phyloP scores from a whole-genome alignment of 108 stramenopile species.

The Parmales sp. region DNA sequence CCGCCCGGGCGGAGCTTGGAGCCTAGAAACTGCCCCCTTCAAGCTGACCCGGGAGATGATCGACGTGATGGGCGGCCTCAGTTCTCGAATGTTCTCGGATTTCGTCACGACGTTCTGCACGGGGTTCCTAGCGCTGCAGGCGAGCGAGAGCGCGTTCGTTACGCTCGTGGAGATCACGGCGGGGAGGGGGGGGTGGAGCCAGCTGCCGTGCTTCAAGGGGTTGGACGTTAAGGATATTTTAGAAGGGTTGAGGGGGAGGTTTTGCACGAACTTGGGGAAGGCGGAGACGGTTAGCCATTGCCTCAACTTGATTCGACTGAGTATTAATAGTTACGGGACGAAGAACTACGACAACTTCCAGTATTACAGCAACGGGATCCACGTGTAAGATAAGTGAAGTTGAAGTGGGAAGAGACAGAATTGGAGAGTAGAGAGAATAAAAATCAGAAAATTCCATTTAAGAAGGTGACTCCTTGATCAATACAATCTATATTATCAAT shows the following conservation, averaged over 20 bases:
- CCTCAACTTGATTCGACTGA: conserved; percentile 73
- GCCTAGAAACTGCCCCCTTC: conserved; percentile 88
- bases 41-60: conserved; percentile 96
- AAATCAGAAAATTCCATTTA: no score
- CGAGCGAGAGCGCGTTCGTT: conserved; percentile 68
- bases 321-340: conserved; percentile 73
- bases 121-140: conserved; percentile 91
- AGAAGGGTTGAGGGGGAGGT: conserved; percentile 59
- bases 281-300: conserved; percentile 76
- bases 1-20: conserved; percentile 89
- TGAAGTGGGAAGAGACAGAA: no score
- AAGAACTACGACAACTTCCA: conserved; percentile 89
- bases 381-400: no score
- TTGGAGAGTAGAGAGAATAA: no score
- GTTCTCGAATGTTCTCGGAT: conserved; percentile 78
- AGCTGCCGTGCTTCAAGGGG: conserved; percentile 80
- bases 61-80: conserved; percentile 84
- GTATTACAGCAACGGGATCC: no score
- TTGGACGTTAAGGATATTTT: conserved; percentile 55
- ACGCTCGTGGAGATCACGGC: conserved; percentile 81
- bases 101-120: conserved; percentile 89
- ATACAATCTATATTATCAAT: no score
- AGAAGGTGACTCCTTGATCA: no score
- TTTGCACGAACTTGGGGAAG: conserved; percentile 65
- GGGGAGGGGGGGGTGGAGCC: conserved; percentile 61